These are phyloP conservation scores for Aureobasidium sp. DNA, from an alignment of 2,329 filamentous ascomycete species.

Conservation along the genomic window DNA sequence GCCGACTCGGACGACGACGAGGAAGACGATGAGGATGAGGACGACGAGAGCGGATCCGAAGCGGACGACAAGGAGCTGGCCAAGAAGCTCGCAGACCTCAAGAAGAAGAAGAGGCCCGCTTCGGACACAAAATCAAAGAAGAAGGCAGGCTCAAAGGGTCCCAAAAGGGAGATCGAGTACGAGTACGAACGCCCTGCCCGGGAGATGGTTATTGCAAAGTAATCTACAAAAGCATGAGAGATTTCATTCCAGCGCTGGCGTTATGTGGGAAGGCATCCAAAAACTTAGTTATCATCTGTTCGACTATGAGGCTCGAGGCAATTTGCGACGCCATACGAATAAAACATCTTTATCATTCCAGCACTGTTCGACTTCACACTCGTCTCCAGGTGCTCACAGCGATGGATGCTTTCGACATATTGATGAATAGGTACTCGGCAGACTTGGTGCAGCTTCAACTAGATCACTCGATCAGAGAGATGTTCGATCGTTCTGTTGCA, in stretches of 20 bases:
- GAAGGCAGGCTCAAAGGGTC: slow-evolving; percentile 46
- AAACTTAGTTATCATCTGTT: neutral
- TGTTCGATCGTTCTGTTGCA: too few relatives aligned
- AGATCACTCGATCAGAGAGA: too few relatives aligned
- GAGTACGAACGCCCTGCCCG: slow-evolving; percentile 54
- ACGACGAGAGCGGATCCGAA: slow-evolving; percentile 45
- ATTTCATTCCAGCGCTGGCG: slow-evolving; percentile 6
- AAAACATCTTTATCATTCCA: neutral
- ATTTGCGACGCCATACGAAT: neutral
- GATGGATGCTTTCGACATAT: too few relatives aligned
- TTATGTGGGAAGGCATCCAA: slow-evolving; percentile 6
- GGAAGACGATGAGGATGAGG: slow-evolving; percentile 46
- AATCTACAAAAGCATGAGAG: neutral
- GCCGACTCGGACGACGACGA: slow-evolving; percentile 47
- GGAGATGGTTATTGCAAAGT: slow-evolving; percentile 23
- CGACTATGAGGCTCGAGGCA: neutral
- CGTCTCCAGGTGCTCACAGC: too few relatives aligned
- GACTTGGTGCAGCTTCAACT: too few relatives aligned
- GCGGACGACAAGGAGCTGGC: slow-evolving; percentile 41
- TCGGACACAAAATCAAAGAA: slow-evolving; percentile 41
- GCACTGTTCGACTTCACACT: neutral
- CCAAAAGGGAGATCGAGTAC: slow-evolving; percentile 68
- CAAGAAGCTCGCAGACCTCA: slow-evolving; percentile 45
- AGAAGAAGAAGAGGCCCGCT: slow-evolving; percentile 51
- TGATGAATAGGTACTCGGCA: too few relatives aligned